Conservation (phyloP, 768 basidiomycete genomes). For the Naganishia kalamii region DNA sequence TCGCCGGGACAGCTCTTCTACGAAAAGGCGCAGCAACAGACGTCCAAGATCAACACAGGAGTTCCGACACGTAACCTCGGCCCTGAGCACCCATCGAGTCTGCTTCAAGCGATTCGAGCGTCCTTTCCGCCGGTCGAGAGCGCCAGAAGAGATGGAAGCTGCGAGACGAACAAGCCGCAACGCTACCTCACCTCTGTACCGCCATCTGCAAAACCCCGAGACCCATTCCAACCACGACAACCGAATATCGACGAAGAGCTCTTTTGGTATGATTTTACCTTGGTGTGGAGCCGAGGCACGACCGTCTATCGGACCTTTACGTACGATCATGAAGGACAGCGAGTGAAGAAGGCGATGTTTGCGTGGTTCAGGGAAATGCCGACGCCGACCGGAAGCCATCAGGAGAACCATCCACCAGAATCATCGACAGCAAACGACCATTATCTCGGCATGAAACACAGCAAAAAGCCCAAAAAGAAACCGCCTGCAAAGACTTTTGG, state of each 20-base stretch:
- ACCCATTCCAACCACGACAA: conserved; percentile 1
- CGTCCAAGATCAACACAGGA: neutral
- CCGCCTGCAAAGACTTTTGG: conserved; percentile 25
- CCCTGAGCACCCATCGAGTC: neutral
- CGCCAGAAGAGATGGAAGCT: too few species aligned
- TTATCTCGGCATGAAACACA: neutral
- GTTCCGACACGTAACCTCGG: neutral
- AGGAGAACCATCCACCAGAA: neutral
- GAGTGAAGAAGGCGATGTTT: conserved; percentile 37
- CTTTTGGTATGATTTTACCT: conserved; percentile 36
- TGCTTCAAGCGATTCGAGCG: neutral
- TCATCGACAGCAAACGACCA: neutral
- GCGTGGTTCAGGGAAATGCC: conserved; percentile 31
- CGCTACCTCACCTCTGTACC: neutral
- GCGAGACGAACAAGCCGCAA: too few species aligned
- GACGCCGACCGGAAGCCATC: neutral
- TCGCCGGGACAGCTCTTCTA: conserved; percentile 5
- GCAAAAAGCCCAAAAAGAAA: neutral
- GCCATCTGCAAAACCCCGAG: neutral
- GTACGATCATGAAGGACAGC: conserved; percentile 34
- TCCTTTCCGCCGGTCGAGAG: neutral
- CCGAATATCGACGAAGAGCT: conserved; percentile 37
- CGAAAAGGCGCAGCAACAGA: neutral
- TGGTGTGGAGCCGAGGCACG: conserved; percentile 41
- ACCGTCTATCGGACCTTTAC: conserved; percentile 38